These are phyloP conservation scores for Lithospermum erythrorhizon DNA, from an alignment of 257 asterid genomes.

Conservation along the genomic window DNA sequence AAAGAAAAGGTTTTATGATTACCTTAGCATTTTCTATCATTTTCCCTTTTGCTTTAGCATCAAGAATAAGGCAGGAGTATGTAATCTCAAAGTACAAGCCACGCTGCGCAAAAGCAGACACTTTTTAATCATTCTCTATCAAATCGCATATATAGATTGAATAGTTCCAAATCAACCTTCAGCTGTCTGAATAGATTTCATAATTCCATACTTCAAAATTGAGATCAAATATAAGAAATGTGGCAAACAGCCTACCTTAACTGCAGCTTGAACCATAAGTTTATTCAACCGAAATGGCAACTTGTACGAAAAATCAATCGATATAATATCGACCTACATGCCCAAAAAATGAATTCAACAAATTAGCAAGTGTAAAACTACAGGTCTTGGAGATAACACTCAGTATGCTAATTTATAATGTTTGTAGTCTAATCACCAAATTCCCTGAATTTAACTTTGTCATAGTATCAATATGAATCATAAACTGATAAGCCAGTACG, in stretches of 20 bases:
- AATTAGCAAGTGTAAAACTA: neutral
- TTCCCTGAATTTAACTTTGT: too few relatives aligned
- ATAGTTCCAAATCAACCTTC: neutral
- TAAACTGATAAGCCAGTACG: neutral
- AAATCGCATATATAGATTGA: neutral
- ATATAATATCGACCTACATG: constrained; percentile 64
- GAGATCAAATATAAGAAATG: constrained; percentile 1
- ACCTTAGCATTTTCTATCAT: constrained; percentile 78
- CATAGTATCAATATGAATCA: neutral
- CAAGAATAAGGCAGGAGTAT: constrained; percentile 57
- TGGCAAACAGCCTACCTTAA: constrained; percentile 41
- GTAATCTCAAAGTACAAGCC: constrained; percentile 86
- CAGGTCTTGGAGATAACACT: neutral
- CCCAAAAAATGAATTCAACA: constrained; percentile 6
- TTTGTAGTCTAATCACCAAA: neutral
- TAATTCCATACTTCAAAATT: neutral
- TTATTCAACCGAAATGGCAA: constrained; percentile 76
- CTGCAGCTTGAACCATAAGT: constrained; percentile 67
- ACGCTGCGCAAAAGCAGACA: constrained; percentile 45
- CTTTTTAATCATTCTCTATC: neutral
- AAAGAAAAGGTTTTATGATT: constrained; percentile 7
- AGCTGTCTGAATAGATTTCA: neutral
- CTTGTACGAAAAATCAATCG: constrained; percentile 76
- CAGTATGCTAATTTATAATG: neutral
- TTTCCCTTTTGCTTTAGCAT: constrained; percentile 65